Evolutionary conservation across 1,139 yeast species (phyloP).

Genomic region (Cylindricascospora bacillispora): DNA sequence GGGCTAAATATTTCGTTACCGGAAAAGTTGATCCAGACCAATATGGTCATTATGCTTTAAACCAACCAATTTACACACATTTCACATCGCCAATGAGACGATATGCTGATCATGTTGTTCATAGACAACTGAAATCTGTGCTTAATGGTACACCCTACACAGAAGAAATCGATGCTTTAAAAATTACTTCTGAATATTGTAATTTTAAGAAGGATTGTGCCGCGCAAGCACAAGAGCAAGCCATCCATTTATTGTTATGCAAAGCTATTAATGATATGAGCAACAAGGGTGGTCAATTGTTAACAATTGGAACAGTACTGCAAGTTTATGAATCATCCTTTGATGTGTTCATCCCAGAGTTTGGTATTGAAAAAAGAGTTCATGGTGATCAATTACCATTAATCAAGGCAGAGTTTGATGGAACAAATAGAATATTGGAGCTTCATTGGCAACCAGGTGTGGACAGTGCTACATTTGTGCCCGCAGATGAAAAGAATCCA

Average conservation of each 20-base stretch:
- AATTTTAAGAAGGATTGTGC: conserved; percentile 95
- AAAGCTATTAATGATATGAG: conserved; percentile 77
- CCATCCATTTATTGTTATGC: conserved; percentile 73
- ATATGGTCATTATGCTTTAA: conserved; percentile 67
- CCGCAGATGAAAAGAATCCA: conserved; percentile 73
- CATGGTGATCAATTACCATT: conserved; percentile 96
- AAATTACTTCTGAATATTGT: conserved; percentile 81
- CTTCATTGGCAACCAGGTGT: conserved; percentile 86
- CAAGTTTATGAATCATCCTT: conserved; percentile 95
- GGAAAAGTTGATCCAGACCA: conserved; percentile 77
- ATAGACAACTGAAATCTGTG: conserved; percentile 71
- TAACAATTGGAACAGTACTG: conserved; percentile 75
- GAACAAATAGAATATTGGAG: conserved; percentile 53
- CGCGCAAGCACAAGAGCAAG: conserved; percentile 85
- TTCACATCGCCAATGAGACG: conserved; percentile 88
- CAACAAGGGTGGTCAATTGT: conserved; percentile 62
- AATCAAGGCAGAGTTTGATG: conserved; percentile 84
- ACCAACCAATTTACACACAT: conserved; percentile 80
- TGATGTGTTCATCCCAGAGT: conserved; percentile 86
- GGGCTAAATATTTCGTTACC: conserved; percentile 81
- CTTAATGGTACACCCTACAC: conserved; percentile 30
- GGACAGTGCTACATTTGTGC: conserved; percentile 83
- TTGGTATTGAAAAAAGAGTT: conserved; percentile 93
- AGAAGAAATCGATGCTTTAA: conserved; percentile 60
- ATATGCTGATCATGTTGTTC: conserved; percentile 86